Evolutionary conservation across 148 eudicot species (phyloP), one percentile per base, ranked within the genome.

Genomic region (Vaccinium vitisidaea): DNA sequence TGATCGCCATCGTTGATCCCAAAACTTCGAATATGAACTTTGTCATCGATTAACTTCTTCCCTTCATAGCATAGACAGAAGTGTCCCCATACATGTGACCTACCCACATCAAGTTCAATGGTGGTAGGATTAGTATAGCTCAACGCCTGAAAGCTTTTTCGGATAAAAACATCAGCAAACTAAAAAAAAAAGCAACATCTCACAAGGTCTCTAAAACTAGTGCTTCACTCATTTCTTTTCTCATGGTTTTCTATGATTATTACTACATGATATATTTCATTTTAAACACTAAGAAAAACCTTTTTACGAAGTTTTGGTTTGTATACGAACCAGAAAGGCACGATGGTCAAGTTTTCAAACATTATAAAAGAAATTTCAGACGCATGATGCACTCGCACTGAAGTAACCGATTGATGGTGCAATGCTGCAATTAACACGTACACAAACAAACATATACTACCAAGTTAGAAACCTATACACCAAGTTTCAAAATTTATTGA

Each of bases 21-120:
- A 12, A 70, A 75, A 75, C 78, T 83, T 67, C 59, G 58, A 82
- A 88, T 82, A 59, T 81, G 63, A 85, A 80, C 84, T 83, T 82
- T 85, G 79, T 90, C 92, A 56, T 77, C 56, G 54, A 87, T 36
- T 50, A 88, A 84, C 89, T 90, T 90, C 82, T 85, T 82, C 61
- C 80, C 92, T 81, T 87, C 86, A 54, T 85, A 86, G 83, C 90
- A 85, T 59, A 90, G 82, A 53, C 92, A 88, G 58, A 90, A 90
- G 85, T 90, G 87, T 15, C 89, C 87, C 92, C 92, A 90, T 49
- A 90, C 89, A 83, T 85, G 82, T 16, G 90, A 84, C 92, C 92
- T 90, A 65, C 83, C 27, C 71, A 53, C 69, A 75, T 43, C 81
- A 77, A 58, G 78, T 82, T 83, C 59, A 48, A 49, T 70, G 23